Percentiles rank a stretch among this genome's conserved stretches.
phyloP scores from a whole-genome alignment of 2,329 filamentous ascomycete species.

The Westerdykella sp. region DNA sequence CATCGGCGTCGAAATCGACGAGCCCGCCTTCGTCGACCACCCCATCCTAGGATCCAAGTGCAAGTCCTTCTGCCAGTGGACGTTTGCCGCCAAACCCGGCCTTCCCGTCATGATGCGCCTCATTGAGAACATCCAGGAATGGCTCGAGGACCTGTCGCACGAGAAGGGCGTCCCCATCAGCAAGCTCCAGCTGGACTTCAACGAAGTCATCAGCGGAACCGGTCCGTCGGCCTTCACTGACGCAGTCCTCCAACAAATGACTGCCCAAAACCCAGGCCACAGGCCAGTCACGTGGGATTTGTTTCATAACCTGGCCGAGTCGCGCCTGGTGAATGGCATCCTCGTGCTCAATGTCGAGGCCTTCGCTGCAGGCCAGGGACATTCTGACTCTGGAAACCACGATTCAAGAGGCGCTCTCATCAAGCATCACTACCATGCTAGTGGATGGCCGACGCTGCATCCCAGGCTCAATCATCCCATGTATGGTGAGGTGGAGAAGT shows the following conservation, averaged over 20 bases:
- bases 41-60: constrained; percentile 62
- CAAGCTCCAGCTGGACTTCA: constrained; percentile 61
- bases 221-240: constrained; percentile 64
- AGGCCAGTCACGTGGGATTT: constrained; percentile 53
- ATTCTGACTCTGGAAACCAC: constrained; percentile 67
- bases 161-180: constrained; percentile 54
- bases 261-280: constrained; percentile 39
- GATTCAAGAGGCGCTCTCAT: constrained; percentile 60
- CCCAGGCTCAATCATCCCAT: constrained; percentile 62
- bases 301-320: constrained; percentile 62
- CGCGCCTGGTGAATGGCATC: constrained; percentile 57
- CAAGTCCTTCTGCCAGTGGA: constrained; percentile 69
- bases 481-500: constrained; percentile 64
- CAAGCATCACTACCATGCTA: constrained; percentile 70
- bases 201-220: constrained; percentile 67
- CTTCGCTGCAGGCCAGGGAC: constrained; percentile 66
- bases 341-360: constrained; percentile 65
- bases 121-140: constrained; percentile 62
- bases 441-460: constrained; percentile 62
- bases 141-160: constrained; percentile 55
- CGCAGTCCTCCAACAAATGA: constrained; percentile 61
- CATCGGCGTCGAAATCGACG: constrained; percentile 64
- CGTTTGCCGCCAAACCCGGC: constrained; percentile 62
- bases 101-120: constrained; percentile 63
- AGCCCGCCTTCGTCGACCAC: constrained; percentile 59